Conservation (phyloP, 495 filamentous ascomycete genomes). For the Amphirosellinia nigrospora region DNA sequence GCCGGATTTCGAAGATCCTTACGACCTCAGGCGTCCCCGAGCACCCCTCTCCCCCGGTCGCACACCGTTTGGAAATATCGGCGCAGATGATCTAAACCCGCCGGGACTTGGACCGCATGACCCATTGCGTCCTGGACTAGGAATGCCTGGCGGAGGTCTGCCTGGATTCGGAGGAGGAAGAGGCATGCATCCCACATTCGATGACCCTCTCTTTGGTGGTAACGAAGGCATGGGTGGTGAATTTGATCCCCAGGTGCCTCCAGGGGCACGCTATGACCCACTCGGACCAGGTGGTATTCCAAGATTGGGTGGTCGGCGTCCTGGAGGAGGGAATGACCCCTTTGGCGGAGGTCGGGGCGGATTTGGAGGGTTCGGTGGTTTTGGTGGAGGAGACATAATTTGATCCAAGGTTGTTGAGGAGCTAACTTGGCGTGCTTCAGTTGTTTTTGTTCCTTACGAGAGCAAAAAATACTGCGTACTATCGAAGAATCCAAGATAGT, state of each 20-base stretch:
- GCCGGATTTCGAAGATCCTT: conserved; percentile 93
- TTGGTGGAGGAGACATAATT: conserved; percentile 51
- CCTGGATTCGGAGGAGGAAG: conserved; percentile 63
- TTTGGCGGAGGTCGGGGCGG: conserved; percentile 39
- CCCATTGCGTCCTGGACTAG: conserved; percentile 71
- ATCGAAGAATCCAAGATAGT: background rate
- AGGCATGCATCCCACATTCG: conserved; percentile 96
- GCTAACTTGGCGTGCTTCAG: background rate
- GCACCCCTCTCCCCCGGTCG: conserved; percentile 55
- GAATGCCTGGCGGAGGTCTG: conserved; percentile 48
- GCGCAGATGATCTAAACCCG: conserved; percentile 86
- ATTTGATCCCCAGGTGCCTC: conserved; percentile 63
- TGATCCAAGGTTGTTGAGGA: conserved; percentile 26
- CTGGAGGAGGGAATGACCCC: conserved; percentile 37
- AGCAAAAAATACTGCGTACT: background rate
- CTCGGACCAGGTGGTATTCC: conserved; percentile 71
- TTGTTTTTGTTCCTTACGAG: background rate
- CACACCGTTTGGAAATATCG: conserved; percentile 66
- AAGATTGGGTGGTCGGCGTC: conserved; percentile 45
- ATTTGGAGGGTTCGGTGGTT: conserved; percentile 44
- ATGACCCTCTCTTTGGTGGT: conserved; percentile 87
- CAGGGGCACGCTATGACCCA: conserved; percentile 76
- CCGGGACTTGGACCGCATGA: conserved; percentile 84
- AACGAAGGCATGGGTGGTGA: conserved; percentile 50
- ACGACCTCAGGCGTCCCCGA: conserved; percentile 75